Conservation (phyloP, 2,329 filamentous ascomycete species). For the Scopulariopsis brevicaulis region DNA sequence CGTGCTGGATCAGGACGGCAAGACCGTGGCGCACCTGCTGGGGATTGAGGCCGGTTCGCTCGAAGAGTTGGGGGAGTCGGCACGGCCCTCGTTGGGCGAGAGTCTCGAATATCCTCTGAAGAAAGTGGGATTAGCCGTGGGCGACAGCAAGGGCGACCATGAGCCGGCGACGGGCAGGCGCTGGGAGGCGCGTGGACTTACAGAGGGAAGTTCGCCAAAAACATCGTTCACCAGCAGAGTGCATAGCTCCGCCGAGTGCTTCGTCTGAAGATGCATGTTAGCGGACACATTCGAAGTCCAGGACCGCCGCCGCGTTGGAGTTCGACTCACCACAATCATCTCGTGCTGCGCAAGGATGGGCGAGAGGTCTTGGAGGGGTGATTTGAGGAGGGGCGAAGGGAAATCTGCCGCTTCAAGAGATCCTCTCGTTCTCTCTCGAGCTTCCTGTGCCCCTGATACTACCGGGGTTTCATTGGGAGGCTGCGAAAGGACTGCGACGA, state of each 20-base stretch:
- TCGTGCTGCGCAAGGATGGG: not conserved
- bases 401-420: conserved; percentile 58
- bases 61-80: conserved; percentile 54
- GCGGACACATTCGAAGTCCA: not conserved
- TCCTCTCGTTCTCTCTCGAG: conserved; percentile 70
- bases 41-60: conserved; percentile 61
- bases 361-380: conserved; percentile 6
- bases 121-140: not conserved
- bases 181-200: conserved; percentile 35
- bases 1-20: conserved; percentile 77
- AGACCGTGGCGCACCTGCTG: conserved; percentile 73
- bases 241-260: conserved; percentile 79
- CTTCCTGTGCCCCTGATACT: conserved; percentile 46
- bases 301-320: not conserved
- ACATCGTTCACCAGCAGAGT: conserved; percentile 78
- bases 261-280: conserved; percentile 33
- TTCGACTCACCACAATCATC: conserved; percentile 22
- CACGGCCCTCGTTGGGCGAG: conserved; percentile 73
- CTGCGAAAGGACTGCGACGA: not conserved
- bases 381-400: conserved; percentile 6
- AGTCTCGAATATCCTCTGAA: conserved; percentile 70
- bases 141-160: not conserved
- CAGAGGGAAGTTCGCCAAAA: conserved; percentile 84
- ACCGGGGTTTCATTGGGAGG: conserved; percentile 50
- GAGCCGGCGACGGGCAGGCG: not conserved